Evolutionary conservation across 2,329 filamentous ascomycete species (phyloP).

Genomic region (Cladophialophora carrionii): DNA sequence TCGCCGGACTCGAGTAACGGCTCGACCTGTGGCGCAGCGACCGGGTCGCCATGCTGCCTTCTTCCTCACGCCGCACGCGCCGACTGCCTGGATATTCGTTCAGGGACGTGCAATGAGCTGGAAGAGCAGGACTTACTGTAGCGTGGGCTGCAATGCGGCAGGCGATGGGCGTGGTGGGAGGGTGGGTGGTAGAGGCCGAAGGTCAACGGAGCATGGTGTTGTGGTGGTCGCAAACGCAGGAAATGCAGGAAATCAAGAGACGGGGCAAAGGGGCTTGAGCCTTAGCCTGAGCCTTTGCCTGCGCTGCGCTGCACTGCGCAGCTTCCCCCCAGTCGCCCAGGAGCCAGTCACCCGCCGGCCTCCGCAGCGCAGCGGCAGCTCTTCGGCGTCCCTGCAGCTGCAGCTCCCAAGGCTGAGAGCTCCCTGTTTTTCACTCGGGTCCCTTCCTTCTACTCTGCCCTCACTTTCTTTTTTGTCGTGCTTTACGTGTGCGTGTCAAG

Average conservation of each 20-base stretch:
- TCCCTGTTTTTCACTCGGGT: conserved; percentile 11
- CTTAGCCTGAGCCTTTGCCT: conserved; percentile 16
- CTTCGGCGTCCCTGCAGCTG: conserved; percentile 9
- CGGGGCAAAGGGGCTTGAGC: conserved; percentile 27
- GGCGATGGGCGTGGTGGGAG: conserved; percentile 23
- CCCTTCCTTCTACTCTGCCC: conserved; percentile 2
- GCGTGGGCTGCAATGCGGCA: conserved; percentile 29
- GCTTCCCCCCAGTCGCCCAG: background rate
- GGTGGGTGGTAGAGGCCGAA: conserved; percentile 21
- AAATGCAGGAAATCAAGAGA: conserved; percentile 22
- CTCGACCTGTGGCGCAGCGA: conserved; percentile 38
- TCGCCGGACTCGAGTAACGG: conserved; percentile 38
- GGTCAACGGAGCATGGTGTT: conserved; percentile 16
- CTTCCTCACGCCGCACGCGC: conserved; percentile 34
- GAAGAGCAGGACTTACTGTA: conserved; percentile 30
- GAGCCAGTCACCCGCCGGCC: conserved; percentile 18
- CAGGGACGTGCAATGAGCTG: conserved; percentile 29
- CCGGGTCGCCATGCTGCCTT: conserved; percentile 36
- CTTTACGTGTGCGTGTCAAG: background rate
- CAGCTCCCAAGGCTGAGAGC: conserved; percentile 29
- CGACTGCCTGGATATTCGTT: conserved; percentile 31
- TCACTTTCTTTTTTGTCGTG: conserved; percentile 5
- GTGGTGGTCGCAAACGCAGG: conserved; percentile 28
- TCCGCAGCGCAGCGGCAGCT: conserved; percentile 13
- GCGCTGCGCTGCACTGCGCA: background rate